These are phyloP conservation scores for Stylonectria norvegica DNA, from an alignment of 2,329 filamentous ascomycete genomes.

Conservation along the genomic window DNA sequence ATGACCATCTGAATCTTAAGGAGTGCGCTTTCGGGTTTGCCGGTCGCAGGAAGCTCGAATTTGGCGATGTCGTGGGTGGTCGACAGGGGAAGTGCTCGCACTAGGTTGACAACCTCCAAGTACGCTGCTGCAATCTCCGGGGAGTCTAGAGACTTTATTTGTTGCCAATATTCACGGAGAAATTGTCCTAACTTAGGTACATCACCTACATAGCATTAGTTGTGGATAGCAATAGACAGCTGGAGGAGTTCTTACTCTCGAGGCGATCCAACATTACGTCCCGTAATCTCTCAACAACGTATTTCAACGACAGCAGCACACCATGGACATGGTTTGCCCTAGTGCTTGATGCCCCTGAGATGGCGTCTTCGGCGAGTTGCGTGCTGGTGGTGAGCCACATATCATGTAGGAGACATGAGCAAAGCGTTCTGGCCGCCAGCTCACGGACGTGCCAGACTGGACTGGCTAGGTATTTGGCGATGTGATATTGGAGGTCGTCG, in stretches of 20 bases:
- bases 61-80: constrained; percentile 16
- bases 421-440: constrained; percentile 71
- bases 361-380: constrained; percentile 33
- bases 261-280: constrained; percentile 45
- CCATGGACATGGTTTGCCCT: constrained; percentile 58
- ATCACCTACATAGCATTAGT: constrained; percentile 28
- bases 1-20: constrained; percentile 38
- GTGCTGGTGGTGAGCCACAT: constrained; percentile 45
- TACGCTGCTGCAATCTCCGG: constrained; percentile 46
- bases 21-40: constrained; percentile 34
- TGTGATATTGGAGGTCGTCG: constrained; percentile 53
- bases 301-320: constrained; percentile 52
- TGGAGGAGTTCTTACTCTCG: constrained; percentile 35
- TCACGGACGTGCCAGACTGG: constrained; percentile 78
- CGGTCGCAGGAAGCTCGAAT: constrained; percentile 17
- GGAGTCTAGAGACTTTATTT: constrained; percentile 25
- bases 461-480: constrained; percentile 63
- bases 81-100: constrained; percentile 31
- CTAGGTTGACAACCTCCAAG: constrained; percentile 44
- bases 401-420: constrained; percentile 55
- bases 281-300: constrained; percentile 51
- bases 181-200: constrained; percentile 29
- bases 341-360: constrained; percentile 20
- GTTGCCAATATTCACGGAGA: constrained; percentile 26
- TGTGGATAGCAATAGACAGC: neutral